Evolutionary conservation across 495 filamentous ascomycete genomes (phyloP), one percentile per base, ranked within the genome.

Genomic region (Podospora sp.): DNA sequence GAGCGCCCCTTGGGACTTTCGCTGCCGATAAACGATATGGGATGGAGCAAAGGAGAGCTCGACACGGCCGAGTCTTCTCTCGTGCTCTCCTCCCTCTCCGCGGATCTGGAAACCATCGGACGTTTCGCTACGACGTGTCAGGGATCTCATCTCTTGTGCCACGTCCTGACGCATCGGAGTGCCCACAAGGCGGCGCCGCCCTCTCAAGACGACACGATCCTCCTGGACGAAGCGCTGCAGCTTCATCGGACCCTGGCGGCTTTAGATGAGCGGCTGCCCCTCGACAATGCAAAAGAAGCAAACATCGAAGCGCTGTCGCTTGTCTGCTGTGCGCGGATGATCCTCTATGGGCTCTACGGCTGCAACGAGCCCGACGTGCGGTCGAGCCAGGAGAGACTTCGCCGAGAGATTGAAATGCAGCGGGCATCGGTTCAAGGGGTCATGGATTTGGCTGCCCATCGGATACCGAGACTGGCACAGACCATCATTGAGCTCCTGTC

Each of bases 351-450:
- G 22, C 14, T 65, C 50, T 65, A 65, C 53, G 21, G 52, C 14
- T 65, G 63, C 63, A 65, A 65, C 52, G 63, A 59, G n/a, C 18
- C 26, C 0, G 63, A 65, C 52, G 16, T 58, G 18, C 50, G 51
- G 4, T 49, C 52, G 20, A 26, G 36, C 2, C 36, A 59, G 20
- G 51, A 49, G 35, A 50, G 40, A n/a, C 51, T 65, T 8, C 50
- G 50, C 12, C 27, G 22, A 5, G 52, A 65, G 53, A 29, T 51
- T 12, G 63, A 65, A 51, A 59, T 65, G 61, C 62, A 35, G 60
- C 33, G 60, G 35, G 60, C 26, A 21, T 62, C 60, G 21, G 60
- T 62, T 18, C 21, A 62, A n/a, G 60, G 60, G 1, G 21, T 50
- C 35, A 50, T 62, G 35, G 60, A 62, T 3, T 7, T 62, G 33